Conservation (phyloP, 2,329 filamentous ascomycete species). For the Colletotrichum siamense region DNA sequence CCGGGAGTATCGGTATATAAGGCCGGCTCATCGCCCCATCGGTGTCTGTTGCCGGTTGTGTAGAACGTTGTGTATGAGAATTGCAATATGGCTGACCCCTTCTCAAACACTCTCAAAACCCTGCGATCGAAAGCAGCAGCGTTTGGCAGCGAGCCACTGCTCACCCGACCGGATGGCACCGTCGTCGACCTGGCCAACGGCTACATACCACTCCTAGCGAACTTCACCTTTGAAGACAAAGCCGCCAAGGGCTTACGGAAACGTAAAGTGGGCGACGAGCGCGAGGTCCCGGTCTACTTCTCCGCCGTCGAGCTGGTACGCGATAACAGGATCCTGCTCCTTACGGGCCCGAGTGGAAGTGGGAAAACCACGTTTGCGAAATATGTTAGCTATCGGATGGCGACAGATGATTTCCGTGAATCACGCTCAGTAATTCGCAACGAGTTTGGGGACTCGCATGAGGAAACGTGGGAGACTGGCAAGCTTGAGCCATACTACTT, state of each 20-base stretch:
- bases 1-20: neutral
- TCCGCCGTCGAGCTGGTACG: neutral
- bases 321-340: neutral
- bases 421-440: neutral
- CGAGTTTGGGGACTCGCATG: neutral
- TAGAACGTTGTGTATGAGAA: neutral
- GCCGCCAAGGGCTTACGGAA: neutral
- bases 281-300: neutral
- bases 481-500: neutral
- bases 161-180: neutral
- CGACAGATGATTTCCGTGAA: neutral
- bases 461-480: neutral
- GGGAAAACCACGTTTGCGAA: conserved; percentile 3
- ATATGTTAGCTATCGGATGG: neutral
- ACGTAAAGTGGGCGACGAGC: neutral
- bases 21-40: neutral
- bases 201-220: neutral
- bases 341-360: neutral
- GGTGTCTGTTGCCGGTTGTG: too few relatives aligned
- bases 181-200: neutral
- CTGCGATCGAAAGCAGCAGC: neutral
- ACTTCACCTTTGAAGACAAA: conserved; percentile 2
- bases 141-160: neutral
- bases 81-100: neutral
- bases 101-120: neutral